These are phyloP conservation scores for Thraustochytrium sp. DNA, from an alignment of 352 stramenopile genomes.

Conservation along the genomic window DNA sequence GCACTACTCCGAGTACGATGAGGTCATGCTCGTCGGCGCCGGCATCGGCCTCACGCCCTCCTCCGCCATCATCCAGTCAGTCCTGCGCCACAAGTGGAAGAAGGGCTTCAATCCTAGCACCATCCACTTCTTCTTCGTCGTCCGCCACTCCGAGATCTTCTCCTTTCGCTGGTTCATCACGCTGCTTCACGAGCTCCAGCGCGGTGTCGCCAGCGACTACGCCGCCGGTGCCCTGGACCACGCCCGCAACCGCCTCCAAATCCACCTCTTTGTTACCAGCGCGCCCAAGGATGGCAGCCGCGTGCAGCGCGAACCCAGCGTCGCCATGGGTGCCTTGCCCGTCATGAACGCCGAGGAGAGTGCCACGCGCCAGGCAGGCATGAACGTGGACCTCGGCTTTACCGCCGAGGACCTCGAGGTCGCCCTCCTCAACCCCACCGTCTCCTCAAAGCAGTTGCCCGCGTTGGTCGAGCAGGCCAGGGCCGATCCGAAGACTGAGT, in stretches of 20 bases:
- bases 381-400: constrained; percentile 44
- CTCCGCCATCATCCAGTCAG: constrained; percentile 49
- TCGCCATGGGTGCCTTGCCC: neutral
- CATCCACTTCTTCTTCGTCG: constrained; percentile 54
- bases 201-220: constrained; percentile 37
- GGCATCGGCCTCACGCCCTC: constrained; percentile 54
- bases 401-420: constrained; percentile 45
- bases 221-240: constrained; percentile 47
- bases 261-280: constrained; percentile 54
- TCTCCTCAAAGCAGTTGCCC: constrained; percentile 25
- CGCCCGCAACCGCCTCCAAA: constrained; percentile 50
- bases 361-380: neutral
- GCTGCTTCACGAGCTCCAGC: constrained; percentile 48
- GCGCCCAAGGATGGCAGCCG: constrained; percentile 46
- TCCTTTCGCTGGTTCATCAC: constrained; percentile 53
- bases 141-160: constrained; percentile 51
- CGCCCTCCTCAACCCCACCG: constrained; percentile 47
- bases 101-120: constrained; percentile 54
- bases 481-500: neutral
- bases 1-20: constrained; percentile 52
- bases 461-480: neutral
- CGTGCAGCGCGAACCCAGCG: neutral
- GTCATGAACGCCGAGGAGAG: neutral
- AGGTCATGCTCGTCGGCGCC: constrained; percentile 53
- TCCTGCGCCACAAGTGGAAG: constrained; percentile 55